These are phyloP conservation scores for Cavenderia fasciculata DNA, from an alignment of 78 protist species.

Conservation along the genomic window DNA sequence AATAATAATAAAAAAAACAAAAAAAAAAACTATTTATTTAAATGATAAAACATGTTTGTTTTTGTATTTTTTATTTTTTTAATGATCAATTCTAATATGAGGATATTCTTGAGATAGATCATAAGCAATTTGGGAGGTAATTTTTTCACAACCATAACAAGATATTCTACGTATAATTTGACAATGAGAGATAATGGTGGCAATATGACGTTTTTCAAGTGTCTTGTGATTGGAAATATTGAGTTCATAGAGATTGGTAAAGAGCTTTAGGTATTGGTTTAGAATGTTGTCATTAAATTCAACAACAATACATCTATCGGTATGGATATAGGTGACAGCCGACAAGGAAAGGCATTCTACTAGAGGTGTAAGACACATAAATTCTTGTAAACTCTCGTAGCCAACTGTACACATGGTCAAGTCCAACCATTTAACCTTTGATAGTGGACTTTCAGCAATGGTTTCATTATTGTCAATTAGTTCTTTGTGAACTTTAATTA, in stretches of 20 bases:
- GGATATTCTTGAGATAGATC: not conserved
- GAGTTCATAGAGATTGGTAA: not conserved
- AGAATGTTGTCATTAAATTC: not conserved
- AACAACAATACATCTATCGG: not conserved
- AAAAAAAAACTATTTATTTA: no score
- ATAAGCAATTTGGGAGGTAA: not conserved
- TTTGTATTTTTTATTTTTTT: not conserved
- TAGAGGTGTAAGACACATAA: not conserved
- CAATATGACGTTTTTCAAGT: conserved; percentile 10
- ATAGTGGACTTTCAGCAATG: not conserved
- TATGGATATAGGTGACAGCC: not conserved
- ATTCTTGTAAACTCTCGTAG: no score
- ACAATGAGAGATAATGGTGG: not conserved
- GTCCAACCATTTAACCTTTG: not conserved
- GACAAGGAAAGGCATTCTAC: not conserved
- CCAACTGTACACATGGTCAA: no score
- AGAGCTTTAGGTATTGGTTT: not conserved
- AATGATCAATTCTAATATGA: no score
- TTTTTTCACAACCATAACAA: not conserved
- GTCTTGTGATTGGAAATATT: conserved; percentile 11
- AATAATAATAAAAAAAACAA: no score
- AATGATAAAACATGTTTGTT: not conserved
- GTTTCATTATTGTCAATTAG: not conserved
- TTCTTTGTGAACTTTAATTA: not conserved
- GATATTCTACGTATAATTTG: not conserved